Base-by-base conservation (phyloP, 352 stramenopile species). In the Blastocystis sp. region DNA sequence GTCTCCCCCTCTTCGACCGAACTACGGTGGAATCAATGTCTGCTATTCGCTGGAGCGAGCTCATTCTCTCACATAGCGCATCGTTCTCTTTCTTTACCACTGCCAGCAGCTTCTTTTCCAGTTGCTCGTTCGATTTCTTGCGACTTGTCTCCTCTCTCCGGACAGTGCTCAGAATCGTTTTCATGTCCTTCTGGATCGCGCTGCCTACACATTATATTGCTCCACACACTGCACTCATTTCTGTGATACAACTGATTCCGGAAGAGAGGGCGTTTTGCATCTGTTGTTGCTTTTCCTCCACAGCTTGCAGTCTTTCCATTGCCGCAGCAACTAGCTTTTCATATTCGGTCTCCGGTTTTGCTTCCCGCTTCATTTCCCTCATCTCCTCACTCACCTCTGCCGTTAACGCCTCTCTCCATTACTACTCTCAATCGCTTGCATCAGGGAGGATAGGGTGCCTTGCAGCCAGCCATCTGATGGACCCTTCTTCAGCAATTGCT, bases 111-210 rank as follows among this genome's bases (percentile, higher is more conserved):
- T 9, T 34, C 3, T 34, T 3, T 61, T 60, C 11, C 54, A 79
- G 24, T 34, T 34, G n/a, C 10, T 34, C 21, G 28, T 24, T 17
- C 3, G 61, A n/a, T 19, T 61, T 57, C 54, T 79, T 52, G 24
- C n/a, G 45, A 45, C 3, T 81, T 2, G 52, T 64, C 42, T 81
- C 70, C 21, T 81, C 40, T 43, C 70, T 52, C 2, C 54, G 45
- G n/a, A 81, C 3, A 63, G 40, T 43, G 3, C 45, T 28, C 28
- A 38, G 65, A n/a, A 63, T 3, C 24, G 42, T 38, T 63, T 81
- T 81, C n/a, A 64, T 66, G 40, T 81, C 70, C 21, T 81, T 81
- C 21, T 81, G 70, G 48, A 81, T 2, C 43, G 64, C n/a, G 64
- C 17, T 71, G 17, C 40, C 64, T 71, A 71, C 24, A 43, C 48